Evolutionary conservation across 805 yeast genomes (phyloP), one percentile per base, ranked within the genome.

Genomic region (Starmerella powellii): DNA sequence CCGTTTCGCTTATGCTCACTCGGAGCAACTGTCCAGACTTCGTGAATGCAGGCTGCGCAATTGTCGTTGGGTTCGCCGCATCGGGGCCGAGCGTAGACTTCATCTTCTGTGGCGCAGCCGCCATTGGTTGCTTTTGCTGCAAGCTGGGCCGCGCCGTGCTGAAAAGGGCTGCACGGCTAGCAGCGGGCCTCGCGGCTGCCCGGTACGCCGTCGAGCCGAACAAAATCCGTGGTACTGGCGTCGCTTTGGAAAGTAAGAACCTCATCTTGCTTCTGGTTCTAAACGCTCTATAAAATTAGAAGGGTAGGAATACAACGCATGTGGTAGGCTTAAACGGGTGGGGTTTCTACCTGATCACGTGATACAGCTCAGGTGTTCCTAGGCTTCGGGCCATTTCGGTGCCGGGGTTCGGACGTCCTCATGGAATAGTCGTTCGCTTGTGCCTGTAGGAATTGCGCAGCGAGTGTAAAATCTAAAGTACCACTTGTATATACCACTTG

Each of bases 21-120:
- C 47, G 40, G 20, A 54, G 51, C 20, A 45, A 29, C 21, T 48
- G 48, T n/a, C 58, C 58, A 4, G 47, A 36, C 6, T 41, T 40
- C 8, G 50, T 48, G 31, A 45, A 44, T 15, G 46, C 42, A 4
- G 57, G 55, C 38, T 50, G 53, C n/a, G 30, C 8, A 5, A 50
- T 37, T 8, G 24, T 37, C 6, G 53, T 50, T 20, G 53, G 49
- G 37, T 47, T 45, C 3, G 23, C 20, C 6, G 53, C 53, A 24
- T 49, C 53, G 15, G 53, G 51, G 15, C 53, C 53, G 6, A 49
- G 33, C 4, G 53, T 49, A 15, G 51, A 38, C 10, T 32, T 31
- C 10, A 32, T 15, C 18, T 32, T 32, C 10, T 15, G 35, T 5
- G 17, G 31, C 33, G 24, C 34, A 6, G 23, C 18, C 23, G 34